A percentile compares a stretch with the other conserved stretches of the same genome.
These are phyloP conservation scores for Mortierella sp. DNA, from an alignment of 371 early-diverging fungal genomes.

Conservation along the genomic window DNA sequence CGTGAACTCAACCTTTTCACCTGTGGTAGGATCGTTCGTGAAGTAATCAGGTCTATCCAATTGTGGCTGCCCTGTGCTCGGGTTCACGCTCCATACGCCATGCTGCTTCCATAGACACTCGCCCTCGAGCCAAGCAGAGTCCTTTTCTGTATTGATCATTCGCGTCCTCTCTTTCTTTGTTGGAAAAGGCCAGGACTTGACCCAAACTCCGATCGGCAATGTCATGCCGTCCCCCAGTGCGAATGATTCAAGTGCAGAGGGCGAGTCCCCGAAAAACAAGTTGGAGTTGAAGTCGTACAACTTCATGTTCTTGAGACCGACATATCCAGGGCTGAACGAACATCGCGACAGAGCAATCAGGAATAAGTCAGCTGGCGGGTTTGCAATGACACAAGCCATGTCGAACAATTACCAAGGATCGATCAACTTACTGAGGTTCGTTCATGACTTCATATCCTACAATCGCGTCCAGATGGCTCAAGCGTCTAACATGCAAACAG, in stretches of 20 bases:
- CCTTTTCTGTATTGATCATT: constrained; percentile 64
- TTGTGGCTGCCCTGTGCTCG: constrained; percentile 63
- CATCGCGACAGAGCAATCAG: not conserved
- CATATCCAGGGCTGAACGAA: constrained; percentile 68
- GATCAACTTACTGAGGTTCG: constrained; percentile 75
- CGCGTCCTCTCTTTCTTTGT: constrained; percentile 66
- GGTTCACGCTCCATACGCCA: constrained; percentile 79
- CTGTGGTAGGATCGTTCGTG: constrained; percentile 69
- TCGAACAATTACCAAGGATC: not conserved
- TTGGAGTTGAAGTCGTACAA: constrained; percentile 74
- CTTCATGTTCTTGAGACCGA: constrained; percentile 70
- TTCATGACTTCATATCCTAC: constrained; percentile 88
- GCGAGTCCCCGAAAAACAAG: constrained; percentile 75
- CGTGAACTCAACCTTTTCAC: constrained; percentile 65
- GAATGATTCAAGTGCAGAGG: constrained; percentile 78
- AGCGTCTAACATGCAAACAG: constrained; percentile 61
- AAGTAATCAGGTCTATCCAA: constrained; percentile 76
- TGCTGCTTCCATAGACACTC: constrained; percentile 82
- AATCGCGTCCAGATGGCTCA: constrained; percentile 71
- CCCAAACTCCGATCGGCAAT: constrained; percentile 74
- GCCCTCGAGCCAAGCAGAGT: constrained; percentile 71
- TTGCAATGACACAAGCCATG: not conserved
- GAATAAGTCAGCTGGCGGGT: not conserved
- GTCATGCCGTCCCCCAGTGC: constrained; percentile 74
- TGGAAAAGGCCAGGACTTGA: constrained; percentile 82